phyloP scores from a whole-genome alignment of 2,329 filamentous ascomycete genomes.

The Aspergillus latus region DNA sequence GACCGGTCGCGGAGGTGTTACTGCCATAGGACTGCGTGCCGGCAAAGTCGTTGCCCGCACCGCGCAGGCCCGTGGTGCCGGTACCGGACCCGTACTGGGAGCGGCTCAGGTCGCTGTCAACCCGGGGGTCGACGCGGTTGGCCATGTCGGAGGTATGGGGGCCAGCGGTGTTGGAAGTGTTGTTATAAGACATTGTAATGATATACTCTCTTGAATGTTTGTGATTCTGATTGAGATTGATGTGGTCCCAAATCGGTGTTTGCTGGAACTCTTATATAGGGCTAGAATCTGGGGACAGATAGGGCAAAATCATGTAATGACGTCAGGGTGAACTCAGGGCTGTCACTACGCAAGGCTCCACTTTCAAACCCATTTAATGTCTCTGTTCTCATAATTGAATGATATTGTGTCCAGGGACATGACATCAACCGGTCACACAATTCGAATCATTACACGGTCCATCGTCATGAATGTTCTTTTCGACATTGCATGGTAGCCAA shows the following conservation, averaged over 20 bases:
- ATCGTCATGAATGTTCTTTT: not conserved
- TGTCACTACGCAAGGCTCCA: not conserved
- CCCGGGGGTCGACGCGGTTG: slow-evolving; percentile 1
- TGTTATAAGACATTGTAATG: slow-evolving; percentile 2
- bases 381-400: not conserved
- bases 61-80: not conserved
- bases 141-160: slow-evolving; percentile 1
- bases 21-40: not conserved
- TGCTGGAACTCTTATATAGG: not conserved
- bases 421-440: not conserved
- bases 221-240: not conserved
- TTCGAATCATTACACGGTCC: not conserved
- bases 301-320: not conserved
- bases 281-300: not conserved
- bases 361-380: not conserved
- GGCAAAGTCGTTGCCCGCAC: not conserved
- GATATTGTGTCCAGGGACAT: not conserved
- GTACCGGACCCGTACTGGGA: not conserved
- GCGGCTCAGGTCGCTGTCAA: not conserved
- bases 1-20: not conserved
- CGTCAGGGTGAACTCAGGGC: not conserved
- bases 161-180: slow-evolving; percentile 11
- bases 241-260: not conserved
- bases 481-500: not conserved
- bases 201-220: not conserved